Conservation (phyloP, 2,329 filamentous ascomycete genomes). For the Myriosclerotinia duriaeana region DNA sequence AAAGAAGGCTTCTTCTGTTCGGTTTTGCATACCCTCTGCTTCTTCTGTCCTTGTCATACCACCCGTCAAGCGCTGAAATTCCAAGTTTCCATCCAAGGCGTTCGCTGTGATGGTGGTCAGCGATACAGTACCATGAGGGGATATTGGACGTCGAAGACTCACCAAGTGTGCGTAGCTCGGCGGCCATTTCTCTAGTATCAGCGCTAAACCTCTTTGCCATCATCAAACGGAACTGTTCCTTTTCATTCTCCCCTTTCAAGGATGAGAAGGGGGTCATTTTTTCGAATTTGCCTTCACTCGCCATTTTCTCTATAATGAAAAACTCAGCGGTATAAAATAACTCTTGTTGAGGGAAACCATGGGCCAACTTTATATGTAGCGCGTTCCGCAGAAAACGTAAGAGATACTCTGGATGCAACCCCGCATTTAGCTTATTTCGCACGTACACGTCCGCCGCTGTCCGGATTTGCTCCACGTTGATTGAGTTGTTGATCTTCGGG, state of each 20-base stretch:
- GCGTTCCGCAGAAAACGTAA: background rate
- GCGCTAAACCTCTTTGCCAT: slow-evolving; percentile 7
- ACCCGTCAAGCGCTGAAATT: slow-evolving; percentile 14
- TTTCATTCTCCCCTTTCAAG: slow-evolving; percentile 5
- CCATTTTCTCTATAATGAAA: background rate
- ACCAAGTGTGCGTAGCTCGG: slow-evolving; percentile 16
- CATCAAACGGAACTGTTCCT: slow-evolving; percentile 11
- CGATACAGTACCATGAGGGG: background rate
- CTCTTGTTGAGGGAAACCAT: background rate
- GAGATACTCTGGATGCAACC: background rate
- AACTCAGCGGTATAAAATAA: background rate
- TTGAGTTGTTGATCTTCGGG: slow-evolving; percentile 1
- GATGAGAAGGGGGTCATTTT: background rate
- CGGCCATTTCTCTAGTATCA: background rate
- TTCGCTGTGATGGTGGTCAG: background rate
- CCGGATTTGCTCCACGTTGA: slow-evolving; percentile 2
- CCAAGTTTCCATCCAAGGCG: slow-evolving; percentile 8
- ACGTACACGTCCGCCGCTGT: slow-evolving; percentile 18
- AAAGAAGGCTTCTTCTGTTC: background rate
- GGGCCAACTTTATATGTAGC: slow-evolving; percentile 1
- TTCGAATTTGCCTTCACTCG: background rate
- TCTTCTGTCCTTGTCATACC: background rate
- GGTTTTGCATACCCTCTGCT: background rate
- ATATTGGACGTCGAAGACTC: background rate
- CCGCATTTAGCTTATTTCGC: background rate